phyloP scores from a whole-genome alignment of 441 rosid genomes.

The Populus tomentosa region DNA sequence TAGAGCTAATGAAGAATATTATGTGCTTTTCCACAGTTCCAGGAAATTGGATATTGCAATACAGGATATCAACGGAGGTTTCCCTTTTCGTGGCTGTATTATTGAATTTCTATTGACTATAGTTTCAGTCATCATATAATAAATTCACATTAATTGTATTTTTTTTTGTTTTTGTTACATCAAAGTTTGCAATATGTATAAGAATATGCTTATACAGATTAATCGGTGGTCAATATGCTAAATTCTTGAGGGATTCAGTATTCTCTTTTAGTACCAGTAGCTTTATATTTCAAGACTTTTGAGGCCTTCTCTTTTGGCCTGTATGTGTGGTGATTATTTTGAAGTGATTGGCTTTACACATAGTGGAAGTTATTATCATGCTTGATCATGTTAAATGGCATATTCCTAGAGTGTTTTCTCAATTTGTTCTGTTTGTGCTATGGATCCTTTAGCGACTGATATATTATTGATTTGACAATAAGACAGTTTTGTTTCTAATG shows the following conservation, averaged over 20 bases:
- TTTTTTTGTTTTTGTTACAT: background rate
- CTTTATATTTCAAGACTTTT: too few relatives aligned
- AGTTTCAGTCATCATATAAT: background rate
- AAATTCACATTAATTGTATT: background rate
- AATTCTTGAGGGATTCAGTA: background rate
- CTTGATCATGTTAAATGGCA: slow-evolving; percentile 8
- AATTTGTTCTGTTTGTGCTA: background rate
- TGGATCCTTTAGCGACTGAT: background rate
- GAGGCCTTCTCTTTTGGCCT: background rate
- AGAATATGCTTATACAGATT: background rate
- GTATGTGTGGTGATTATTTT: slow-evolving; percentile 1
- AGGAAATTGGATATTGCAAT: background rate
- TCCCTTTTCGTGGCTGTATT: background rate
- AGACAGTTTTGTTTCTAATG: slow-evolving; percentile 1
- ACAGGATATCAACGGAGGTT: background rate
- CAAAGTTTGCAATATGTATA: background rate
- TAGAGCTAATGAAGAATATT: background rate
- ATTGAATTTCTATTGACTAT: background rate
- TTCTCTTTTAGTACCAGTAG: background rate
- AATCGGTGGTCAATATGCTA: background rate
- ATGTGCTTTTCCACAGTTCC: background rate
- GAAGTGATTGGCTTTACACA: slow-evolving; percentile 11
- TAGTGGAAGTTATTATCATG: slow-evolving; percentile 11
- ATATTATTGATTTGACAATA: background rate
- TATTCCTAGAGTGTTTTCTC: slow-evolving; percentile 7